phyloP scores from a whole-genome alignment of 1,139 yeast species.

The Lodderomyces pseudojiufengensis region DNA sequence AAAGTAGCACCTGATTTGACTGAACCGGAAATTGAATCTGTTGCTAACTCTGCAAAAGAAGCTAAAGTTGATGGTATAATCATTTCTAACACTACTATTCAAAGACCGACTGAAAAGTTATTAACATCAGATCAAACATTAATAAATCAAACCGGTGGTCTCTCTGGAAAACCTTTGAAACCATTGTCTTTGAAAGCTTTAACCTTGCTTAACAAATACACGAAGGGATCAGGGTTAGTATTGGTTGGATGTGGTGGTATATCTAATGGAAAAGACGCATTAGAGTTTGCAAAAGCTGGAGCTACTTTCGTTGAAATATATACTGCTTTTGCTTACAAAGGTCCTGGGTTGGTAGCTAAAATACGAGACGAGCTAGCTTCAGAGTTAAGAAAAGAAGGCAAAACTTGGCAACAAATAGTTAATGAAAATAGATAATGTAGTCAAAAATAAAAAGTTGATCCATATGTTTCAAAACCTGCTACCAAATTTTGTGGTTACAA shows the following conservation, averaged over 20 bases:
- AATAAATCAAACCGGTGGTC: slow-evolving; percentile 71
- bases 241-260: slow-evolving; percentile 96
- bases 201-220: slow-evolving; percentile 62
- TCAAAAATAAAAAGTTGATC: too few relatives aligned
- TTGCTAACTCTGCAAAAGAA: slow-evolving; percentile 74
- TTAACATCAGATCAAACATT: slow-evolving; percentile 43
- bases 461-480: too few relatives aligned
- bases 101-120: slow-evolving; percentile 58
- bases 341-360: slow-evolving; percentile 82
- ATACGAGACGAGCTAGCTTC: slow-evolving; percentile 70
- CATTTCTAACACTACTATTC: slow-evolving; percentile 86
- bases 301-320: slow-evolving; percentile 83
- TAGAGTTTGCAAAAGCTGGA: slow-evolving; percentile 92
- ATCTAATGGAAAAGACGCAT: slow-evolving; percentile 75
- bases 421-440: slow-evolving; percentile 44
- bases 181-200: slow-evolving; percentile 73
- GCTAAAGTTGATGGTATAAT: slow-evolving; percentile 89
- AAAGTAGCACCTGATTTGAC: slow-evolving; percentile 92
- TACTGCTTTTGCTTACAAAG: slow-evolving; percentile 89
- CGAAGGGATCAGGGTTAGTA: slow-evolving; percentile 69
- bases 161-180: slow-evolving; percentile 90
- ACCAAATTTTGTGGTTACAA: neutral
- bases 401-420: slow-evolving; percentile 77
- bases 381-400: slow-evolving; percentile 68
- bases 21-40: slow-evolving; percentile 75